Conservation (phyloP, 2,329 filamentous ascomycete genomes). For the Fusarium sp. region DNA sequence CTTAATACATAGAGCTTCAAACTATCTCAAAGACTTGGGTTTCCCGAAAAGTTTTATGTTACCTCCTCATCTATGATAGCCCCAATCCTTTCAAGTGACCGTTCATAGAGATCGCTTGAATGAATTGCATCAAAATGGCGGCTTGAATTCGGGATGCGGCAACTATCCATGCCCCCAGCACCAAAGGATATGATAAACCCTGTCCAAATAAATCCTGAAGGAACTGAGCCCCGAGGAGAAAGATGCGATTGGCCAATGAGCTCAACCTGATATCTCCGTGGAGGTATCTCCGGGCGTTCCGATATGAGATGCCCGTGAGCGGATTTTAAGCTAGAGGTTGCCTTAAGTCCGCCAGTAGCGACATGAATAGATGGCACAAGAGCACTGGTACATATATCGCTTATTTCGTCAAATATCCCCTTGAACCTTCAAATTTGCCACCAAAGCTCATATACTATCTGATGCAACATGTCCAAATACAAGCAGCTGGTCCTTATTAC, state of each 20-base stretch:
- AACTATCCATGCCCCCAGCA: not conserved
- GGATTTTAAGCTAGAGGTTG: not conserved
- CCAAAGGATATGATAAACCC: fast-evolving
- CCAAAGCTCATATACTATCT: fast-evolving
- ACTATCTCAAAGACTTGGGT: too few species aligned
- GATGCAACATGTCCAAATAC: not conserved
- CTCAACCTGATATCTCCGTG: not conserved
- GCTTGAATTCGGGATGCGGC: fast-evolving
- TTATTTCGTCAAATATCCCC: fast-evolving
- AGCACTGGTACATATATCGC: not conserved
- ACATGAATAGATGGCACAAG: fast-evolving
- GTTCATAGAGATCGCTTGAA: not conserved
- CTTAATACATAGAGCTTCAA: too few species aligned
- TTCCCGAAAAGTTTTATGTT: not conserved
- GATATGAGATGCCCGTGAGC: not conserved
- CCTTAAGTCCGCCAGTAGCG: not conserved
- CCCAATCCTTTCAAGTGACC: not conserved
- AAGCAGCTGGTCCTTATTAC: conserved; percentile 12
- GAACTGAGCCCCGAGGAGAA: fast-evolving
- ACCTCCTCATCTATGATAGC: not conserved
- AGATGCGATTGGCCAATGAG: not conserved
- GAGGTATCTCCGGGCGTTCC: not conserved
- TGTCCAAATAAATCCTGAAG: fast-evolving
- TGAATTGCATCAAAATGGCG: not conserved
- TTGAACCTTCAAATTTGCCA: fast-evolving